These are phyloP conservation scores for Buxus sempervirens DNA, from an alignment of 164 flowering plant species.

Conservation along the genomic window DNA sequence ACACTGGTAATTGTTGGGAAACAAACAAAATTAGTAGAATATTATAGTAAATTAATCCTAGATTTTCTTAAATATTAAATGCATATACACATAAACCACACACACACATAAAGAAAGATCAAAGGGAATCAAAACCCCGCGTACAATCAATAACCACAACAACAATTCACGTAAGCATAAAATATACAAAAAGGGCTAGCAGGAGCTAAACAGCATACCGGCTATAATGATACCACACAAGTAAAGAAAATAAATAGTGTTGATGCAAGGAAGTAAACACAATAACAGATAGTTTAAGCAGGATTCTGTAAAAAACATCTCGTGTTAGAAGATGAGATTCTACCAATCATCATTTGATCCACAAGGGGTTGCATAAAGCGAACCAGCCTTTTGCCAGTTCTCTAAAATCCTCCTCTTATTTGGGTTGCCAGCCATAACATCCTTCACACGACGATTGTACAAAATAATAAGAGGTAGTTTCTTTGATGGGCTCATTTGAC, in stretches of 20 bases:
- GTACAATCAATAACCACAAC: too few relatives aligned
- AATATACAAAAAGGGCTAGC: too few relatives aligned
- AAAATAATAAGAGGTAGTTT: constrained; percentile 72
- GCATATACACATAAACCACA: too few relatives aligned
- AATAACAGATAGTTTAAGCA: not conserved
- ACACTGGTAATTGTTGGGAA: too few relatives aligned
- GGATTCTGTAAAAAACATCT: not conserved
- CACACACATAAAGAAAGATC: too few relatives aligned
- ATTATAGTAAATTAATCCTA: too few relatives aligned
- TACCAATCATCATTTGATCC: constrained; percentile 99
- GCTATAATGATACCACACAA: not conserved
- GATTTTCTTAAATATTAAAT: too few relatives aligned
- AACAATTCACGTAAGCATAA: too few relatives aligned
- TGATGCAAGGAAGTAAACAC: not conserved
- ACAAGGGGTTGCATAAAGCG: constrained; percentile 74
- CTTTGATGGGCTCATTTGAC: constrained; percentile 58
- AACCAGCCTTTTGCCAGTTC: constrained; percentile 61
- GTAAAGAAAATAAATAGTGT: not conserved
- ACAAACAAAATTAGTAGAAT: too few relatives aligned
- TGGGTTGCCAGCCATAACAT: constrained; percentile 61
- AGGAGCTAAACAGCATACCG: too few relatives aligned
- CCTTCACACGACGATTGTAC: constrained; percentile 60
- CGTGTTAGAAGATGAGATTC: constrained; percentile 11
- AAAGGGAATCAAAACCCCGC: too few relatives aligned
- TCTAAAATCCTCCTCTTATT: constrained; percentile 55